These are phyloP conservation scores for Persicaria maculosa DNA, from an alignment of 148 eudicot species.

Conservation along the genomic window DNA sequence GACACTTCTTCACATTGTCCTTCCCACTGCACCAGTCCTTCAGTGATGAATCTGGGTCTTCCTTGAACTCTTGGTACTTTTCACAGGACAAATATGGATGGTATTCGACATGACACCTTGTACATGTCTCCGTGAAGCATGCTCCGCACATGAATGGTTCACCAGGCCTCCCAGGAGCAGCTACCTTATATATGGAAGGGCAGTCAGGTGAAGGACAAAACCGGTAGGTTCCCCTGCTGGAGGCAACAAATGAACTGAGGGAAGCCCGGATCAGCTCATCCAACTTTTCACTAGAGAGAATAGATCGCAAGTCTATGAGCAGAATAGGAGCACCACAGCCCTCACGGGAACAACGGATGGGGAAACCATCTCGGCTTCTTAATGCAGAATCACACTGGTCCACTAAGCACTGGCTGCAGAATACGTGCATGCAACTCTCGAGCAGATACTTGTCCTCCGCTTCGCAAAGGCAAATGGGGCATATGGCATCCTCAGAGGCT, in stretches of 20 bases:
- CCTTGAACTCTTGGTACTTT: constrained; percentile 57
- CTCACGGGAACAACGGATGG: constrained; percentile 42
- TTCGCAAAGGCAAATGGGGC: constrained; percentile 84
- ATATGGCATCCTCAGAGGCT: constrained; percentile 20
- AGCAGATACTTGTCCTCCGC: constrained; percentile 62
- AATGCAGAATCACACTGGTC: constrained; percentile 90
- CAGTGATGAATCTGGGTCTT: constrained; percentile 77
- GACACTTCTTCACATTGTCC: constrained; percentile 73
- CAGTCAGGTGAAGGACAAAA: constrained; percentile 98
- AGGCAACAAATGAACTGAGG: constrained; percentile 57
- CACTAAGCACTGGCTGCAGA: constrained; percentile 67
- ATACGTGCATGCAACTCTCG: constrained; percentile 55
- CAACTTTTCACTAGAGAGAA: constrained; percentile 50
- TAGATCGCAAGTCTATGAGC: constrained; percentile 46
- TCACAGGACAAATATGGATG: constrained; percentile 79
- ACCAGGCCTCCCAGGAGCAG: constrained; percentile 21
- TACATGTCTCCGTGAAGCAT: constrained; percentile 76
- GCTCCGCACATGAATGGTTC: constrained; percentile 73
- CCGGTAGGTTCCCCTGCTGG: constrained; percentile 49
- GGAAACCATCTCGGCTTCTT: constrained; percentile 63
- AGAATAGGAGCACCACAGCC: constrained; percentile 55
- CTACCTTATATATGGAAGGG: constrained; percentile 64
- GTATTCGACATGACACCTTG: constrained; percentile 69
- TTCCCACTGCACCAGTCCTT: constrained; percentile 71
- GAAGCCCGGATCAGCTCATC: constrained; percentile 87